Conservation (phyloP, 768 basidiomycete species). For the Thelephora aurantiotincta region DNA sequence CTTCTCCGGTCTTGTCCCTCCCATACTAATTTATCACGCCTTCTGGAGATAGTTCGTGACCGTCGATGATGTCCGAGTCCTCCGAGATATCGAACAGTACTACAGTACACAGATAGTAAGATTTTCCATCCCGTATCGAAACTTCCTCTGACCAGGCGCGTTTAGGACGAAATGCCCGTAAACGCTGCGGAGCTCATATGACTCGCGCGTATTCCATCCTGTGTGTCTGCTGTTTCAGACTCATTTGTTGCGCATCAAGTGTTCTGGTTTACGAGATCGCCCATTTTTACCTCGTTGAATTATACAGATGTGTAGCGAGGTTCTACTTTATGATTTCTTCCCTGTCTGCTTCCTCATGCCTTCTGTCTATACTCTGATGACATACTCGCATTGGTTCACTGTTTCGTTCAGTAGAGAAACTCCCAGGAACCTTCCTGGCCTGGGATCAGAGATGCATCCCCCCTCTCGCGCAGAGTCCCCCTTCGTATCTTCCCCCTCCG, state of each 20-base stretch:
- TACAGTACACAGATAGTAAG: slow-evolving; percentile 89
- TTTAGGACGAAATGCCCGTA: slow-evolving; percentile 94
- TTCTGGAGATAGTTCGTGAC: slow-evolving; percentile 61
- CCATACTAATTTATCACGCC: not conserved
- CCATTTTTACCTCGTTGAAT: too few relatives aligned
- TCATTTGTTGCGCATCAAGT: too few relatives aligned
- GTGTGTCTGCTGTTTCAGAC: not conserved
- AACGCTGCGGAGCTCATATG: slow-evolving; percentile 90
- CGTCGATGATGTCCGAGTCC: slow-evolving; percentile 89
- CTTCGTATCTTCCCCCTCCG: too few relatives aligned
- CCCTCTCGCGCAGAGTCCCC: too few relatives aligned
- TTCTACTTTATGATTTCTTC: too few relatives aligned
- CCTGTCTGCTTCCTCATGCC: slow-evolving; percentile 1
- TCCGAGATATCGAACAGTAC: slow-evolving; percentile 97
- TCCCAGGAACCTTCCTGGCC: too few relatives aligned
- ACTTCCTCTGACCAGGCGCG: slow-evolving; percentile 11
- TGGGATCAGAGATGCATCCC: too few relatives aligned
- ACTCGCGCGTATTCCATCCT: too few relatives aligned
- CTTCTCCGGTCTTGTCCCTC: too few relatives aligned
- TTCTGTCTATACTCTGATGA: not conserved
- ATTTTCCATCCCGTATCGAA: slow-evolving; percentile 1
- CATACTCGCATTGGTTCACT: too few relatives aligned
- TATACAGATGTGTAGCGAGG: too few relatives aligned
- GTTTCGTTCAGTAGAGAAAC: too few relatives aligned
- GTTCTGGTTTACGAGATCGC: not conserved